A percentile compares a stretch with the other conserved stretches of the same genome.
These are phyloP conservation scores for Candida michaelii DNA, from an alignment of 805 yeast genomes.

Conservation along the genomic window DNA sequence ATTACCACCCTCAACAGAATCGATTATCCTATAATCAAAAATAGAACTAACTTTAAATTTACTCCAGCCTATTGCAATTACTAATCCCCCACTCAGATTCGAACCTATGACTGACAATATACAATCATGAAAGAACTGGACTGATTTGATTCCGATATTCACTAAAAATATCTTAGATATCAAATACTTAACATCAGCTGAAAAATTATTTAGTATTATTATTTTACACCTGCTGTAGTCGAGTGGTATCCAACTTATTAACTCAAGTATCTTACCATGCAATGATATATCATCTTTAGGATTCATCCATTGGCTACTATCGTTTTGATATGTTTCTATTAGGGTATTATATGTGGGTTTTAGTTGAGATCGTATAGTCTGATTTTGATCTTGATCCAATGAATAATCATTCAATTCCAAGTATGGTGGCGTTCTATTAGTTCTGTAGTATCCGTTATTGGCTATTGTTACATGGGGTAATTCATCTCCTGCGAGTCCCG, in stretches of 20 bases:
- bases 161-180: conserved; percentile 22
- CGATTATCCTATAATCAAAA: conserved; percentile 24
- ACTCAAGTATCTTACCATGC: conserved; percentile 14
- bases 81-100: conserved; percentile 24
- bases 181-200: conserved; percentile 14
- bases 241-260: conserved; percentile 18
- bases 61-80: conserved; percentile 32
- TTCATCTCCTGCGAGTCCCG: conserved; percentile 28
- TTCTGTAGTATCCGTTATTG: conserved; percentile 1
- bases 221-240: conserved; percentile 22
- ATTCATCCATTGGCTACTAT: conserved; percentile 13
- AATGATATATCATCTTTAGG: conserved; percentile 9
- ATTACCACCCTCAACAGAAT: conserved; percentile 2
- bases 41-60: conserved; percentile 19
- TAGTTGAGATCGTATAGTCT: not conserved
- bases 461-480: conserved; percentile 15
- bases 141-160: conserved; percentile 24
- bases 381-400: conserved; percentile 18
- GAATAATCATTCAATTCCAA: conserved; percentile 22
- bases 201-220: conserved; percentile 18
- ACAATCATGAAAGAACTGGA: conserved; percentile 22
- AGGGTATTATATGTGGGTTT: not conserved
- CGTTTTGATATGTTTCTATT: conserved; percentile 9
- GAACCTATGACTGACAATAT: conserved; percentile 22
- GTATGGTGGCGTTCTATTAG: conserved; percentile 18